Conservation (phyloP, 148 eudicot genomes). For the Camellia sinensis region DNA sequence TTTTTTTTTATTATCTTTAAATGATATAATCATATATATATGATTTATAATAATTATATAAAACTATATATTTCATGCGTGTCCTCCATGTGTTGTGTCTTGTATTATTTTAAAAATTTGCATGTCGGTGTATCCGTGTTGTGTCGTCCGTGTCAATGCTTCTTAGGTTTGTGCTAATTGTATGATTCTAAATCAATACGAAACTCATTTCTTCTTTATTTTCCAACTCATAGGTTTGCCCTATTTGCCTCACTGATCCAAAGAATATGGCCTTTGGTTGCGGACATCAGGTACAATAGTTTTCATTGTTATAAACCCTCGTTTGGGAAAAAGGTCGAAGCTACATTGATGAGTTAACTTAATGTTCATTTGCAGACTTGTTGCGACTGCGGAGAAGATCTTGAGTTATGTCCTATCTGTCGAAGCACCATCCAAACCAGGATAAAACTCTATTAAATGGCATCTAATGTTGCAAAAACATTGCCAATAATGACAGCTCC, state of each 20-base stretch:
- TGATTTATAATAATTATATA: too few species aligned
- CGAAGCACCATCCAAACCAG: slow-evolving; percentile 35
- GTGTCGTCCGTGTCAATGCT: too few species aligned
- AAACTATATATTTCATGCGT: too few species aligned
- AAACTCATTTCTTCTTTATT: neutral
- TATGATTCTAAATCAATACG: neutral
- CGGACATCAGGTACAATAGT: slow-evolving; percentile 49
- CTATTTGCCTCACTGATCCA: slow-evolving; percentile 44
- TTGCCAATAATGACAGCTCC: too few species aligned
- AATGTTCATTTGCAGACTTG: slow-evolving; percentile 39
- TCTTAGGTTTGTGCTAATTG: neutral
- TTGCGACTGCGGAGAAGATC: slow-evolving; percentile 40
- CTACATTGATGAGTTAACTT: neutral
- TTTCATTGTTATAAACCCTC: neutral
- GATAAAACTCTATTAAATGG: slow-evolving; percentile 41
- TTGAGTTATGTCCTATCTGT: slow-evolving; percentile 41
- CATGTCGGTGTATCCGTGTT: too few species aligned
- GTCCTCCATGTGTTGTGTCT: too few species aligned
- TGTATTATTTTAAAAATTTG: too few species aligned
- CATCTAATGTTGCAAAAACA: neutral
- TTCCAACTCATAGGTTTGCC: slow-evolving; percentile 31
- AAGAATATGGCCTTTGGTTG: slow-evolving; percentile 59
- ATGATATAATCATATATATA: too few species aligned
- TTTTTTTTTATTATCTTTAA: too few species aligned
- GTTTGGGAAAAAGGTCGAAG: neutral